Conservation (phyloP, 192 early-diverging fungal genomes). For the Phlyctochytrium arcticum region DNA sequence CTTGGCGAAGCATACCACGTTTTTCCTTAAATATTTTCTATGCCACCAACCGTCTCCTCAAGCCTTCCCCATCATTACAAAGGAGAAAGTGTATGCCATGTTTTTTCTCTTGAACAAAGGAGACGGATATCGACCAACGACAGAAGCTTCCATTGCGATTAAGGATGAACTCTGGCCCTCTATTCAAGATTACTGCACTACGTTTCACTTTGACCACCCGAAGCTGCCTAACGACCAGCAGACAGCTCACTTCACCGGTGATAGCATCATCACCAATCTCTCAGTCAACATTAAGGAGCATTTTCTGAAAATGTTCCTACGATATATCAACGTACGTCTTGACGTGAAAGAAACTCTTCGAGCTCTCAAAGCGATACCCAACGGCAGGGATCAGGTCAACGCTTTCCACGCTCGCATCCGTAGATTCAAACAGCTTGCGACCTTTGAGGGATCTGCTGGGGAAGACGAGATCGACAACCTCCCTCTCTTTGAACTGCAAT, state of each 20-base stretch:
- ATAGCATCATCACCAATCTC: constrained; percentile 15
- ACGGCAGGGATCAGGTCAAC: not conserved
- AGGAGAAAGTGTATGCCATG: not conserved
- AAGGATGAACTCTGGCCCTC: constrained; percentile 1
- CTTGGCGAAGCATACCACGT: not conserved
- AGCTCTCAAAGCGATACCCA: not conserved
- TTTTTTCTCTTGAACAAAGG: constrained; percentile 2
- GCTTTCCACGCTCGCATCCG: not conserved
- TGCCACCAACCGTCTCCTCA: not conserved
- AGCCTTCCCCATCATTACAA: not conserved
- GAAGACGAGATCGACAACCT: not conserved
- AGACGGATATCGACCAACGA: not conserved
- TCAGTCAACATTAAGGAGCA: constrained; percentile 2
- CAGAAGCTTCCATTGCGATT: not conserved
- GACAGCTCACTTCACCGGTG: not conserved
- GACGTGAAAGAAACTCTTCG: not conserved
- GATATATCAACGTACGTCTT: not conserved
- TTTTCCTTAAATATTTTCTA: not conserved
- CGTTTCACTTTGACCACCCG: not conserved
- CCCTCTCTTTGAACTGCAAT: not conserved
- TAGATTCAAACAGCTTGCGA: not conserved
- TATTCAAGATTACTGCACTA: not conserved
- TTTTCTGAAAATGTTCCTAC: not conserved
- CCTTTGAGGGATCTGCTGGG: not conserved
- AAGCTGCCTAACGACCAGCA: constrained; percentile 3